phyloP scores from a whole-genome alignment of 1,139 yeast species.

The Wickerhamomyces sp. region DNA sequence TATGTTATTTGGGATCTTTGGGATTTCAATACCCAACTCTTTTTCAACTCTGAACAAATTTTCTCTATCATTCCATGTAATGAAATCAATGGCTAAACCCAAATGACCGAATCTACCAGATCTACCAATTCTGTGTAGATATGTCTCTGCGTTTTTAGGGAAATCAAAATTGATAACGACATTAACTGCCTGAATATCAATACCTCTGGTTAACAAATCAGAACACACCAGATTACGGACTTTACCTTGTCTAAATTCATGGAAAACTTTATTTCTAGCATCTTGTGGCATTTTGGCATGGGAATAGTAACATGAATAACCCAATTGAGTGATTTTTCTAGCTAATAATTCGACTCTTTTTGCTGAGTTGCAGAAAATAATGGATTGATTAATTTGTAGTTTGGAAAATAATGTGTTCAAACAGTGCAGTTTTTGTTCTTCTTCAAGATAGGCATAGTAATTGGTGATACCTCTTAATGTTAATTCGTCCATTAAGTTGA shows the following conservation, averaged over 20 bases:
- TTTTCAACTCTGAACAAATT: conserved; percentile 93
- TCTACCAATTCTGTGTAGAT: conserved; percentile 97
- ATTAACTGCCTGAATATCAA: conserved; percentile 97
- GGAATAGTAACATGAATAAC: conserved; percentile 93
- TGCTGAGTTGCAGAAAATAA: conserved; percentile 94
- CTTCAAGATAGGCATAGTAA: conserved; percentile 96
- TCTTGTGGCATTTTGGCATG: conserved; percentile 98
- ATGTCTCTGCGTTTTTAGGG: conserved; percentile 97
- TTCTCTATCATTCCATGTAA: conserved; percentile 96
- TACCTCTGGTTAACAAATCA: conserved; percentile 95
- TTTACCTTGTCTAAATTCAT: conserved; percentile 97
- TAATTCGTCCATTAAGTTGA: conserved; percentile 95
- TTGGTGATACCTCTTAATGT: conserved; percentile 95
- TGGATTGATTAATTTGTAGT: conserved; percentile 92
- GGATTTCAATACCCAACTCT: conserved; percentile 95
- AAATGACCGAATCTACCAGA: conserved; percentile 98
- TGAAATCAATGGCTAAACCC: conserved; percentile 94
- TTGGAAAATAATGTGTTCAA: conserved; percentile 91
- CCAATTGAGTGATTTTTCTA: conserved; percentile 91
- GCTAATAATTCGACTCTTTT: conserved; percentile 94
- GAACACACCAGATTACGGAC: conserved; percentile 97
- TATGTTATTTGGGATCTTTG: conserved; percentile 89
- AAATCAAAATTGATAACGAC: conserved; percentile 97
- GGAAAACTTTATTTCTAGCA: conserved; percentile 96
- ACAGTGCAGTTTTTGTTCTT: conserved; percentile 92